A percentile compares a stretch with the other conserved stretches of the same genome.
Conservation (phyloP, 495 filamentous ascomycete species). For the Penicillium roqueforti region DNA sequence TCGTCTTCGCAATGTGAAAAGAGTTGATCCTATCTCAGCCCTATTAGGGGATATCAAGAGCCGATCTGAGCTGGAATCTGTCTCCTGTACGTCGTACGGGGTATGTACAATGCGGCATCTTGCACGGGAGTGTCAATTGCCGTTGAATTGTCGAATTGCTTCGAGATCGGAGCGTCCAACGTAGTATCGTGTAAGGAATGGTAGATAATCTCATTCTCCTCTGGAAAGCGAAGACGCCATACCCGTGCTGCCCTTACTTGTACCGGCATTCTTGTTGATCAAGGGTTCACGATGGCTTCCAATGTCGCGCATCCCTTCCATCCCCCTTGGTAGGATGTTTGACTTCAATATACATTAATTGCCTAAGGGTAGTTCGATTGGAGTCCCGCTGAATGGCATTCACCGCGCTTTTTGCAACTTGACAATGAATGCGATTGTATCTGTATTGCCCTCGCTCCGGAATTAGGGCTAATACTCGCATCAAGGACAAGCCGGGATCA, state of each 20-base stretch:
- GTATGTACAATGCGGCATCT: neutral
- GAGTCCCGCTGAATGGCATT: neutral
- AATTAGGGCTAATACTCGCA: neutral
- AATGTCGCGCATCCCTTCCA: constrained; percentile 32
- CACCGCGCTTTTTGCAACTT: neutral
- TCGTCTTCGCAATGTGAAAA: constrained; percentile 15
- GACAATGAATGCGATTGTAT: neutral
- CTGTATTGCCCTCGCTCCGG: neutral
- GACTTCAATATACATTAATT: constrained; percentile 17
- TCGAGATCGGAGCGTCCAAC: constrained; percentile 9
- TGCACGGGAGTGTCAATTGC: neutral
- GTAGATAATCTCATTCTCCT: neutral
- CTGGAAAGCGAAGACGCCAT: constrained; percentile 2
- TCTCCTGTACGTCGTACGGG: neutral
- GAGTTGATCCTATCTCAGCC: constrained; percentile 15
- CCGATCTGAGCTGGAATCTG: neutral
- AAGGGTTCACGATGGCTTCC: constrained; percentile 27
- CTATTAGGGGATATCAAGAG: constrained; percentile 8
- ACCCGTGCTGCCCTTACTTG: constrained; percentile 26
- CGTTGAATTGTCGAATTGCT: constrained; percentile 1
- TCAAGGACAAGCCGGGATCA: neutral
- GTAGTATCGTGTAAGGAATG: constrained; percentile 28
- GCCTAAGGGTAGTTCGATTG: constrained; percentile 8
- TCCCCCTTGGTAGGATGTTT: constrained; percentile 22
- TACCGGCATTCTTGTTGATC: constrained; percentile 25